Evolutionary conservation across 2,329 filamentous ascomycete genomes (phyloP).

Genomic region (Cercospora berteroae): DNA sequence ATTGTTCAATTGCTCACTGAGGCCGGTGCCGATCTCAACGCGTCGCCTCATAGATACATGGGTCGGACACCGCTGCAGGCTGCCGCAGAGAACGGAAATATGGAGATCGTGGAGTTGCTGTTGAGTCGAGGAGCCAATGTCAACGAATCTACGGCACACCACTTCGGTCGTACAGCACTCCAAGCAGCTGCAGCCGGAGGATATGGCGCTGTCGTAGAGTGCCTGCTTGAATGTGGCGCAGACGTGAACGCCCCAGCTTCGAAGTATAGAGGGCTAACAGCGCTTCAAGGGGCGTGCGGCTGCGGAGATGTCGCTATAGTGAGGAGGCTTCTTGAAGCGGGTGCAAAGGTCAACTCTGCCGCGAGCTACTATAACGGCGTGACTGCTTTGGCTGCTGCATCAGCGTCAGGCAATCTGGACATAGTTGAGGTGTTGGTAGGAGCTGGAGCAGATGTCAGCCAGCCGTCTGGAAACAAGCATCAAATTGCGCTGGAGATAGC

Average conservation of each 20-base stretch:
- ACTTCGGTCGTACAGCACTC: conserved; percentile 22
- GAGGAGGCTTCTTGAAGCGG: conserved; percentile 15
- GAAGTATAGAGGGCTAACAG: conserved; percentile 25
- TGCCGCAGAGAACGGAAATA: conserved; percentile 23
- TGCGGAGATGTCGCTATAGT: conserved; percentile 18
- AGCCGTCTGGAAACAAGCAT: conserved; percentile 19
- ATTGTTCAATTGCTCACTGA: conserved; percentile 21
- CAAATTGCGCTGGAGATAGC: conserved; percentile 15
- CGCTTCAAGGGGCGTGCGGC: conserved; percentile 25
- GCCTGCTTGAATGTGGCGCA: conserved; percentile 18
- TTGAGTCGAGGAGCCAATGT: conserved; percentile 20
- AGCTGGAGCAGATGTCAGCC: conserved; percentile 22
- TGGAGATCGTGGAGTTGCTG: conserved; percentile 18
- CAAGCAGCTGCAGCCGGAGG: conserved; percentile 21
- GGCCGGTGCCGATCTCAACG: conserved; percentile 25
- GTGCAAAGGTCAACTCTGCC: conserved; percentile 26
- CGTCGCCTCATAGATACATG: conserved; percentile 20
- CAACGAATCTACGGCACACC: conserved; percentile 15
- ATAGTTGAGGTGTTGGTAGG: conserved; percentile 19
- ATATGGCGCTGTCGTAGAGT: conserved; percentile 20
- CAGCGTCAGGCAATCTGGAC: conserved; percentile 23
- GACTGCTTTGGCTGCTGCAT: conserved; percentile 26
- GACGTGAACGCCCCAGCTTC: conserved; percentile 18
- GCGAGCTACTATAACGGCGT: conserved; percentile 19
- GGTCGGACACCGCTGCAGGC: conserved; percentile 28